Base-by-base conservation (phyloP, 2,329 filamentous ascomycete genomes). In the Coniosporium tulheliwenetii region DNA sequence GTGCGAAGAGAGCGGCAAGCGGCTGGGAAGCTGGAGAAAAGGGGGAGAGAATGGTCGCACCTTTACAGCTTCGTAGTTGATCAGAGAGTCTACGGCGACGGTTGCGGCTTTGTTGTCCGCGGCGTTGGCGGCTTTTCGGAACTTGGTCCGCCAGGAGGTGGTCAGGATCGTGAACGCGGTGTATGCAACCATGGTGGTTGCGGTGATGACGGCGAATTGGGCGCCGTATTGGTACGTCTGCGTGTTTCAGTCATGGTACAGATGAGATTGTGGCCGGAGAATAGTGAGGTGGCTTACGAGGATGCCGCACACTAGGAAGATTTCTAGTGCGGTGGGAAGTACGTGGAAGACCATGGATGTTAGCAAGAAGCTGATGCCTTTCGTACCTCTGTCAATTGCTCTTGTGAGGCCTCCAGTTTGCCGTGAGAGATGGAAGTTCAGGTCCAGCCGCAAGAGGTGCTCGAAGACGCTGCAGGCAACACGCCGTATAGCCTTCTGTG, bases 301-400 rank as follows among this genome's bases (percentile, higher is more conserved):
- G 45, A 98, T 96, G 44, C 87, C 86, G 57, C 91, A 98, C 1
- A 98, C 91, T 70, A 98, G 80, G 44, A 79, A 77, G 46, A 98
- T 98, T 57, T 98, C 91, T 30, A 98, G 64, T 0, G 86, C 84
- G 0, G 89, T 98, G 0, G 91, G 91, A 12, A 96, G 73, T 43
- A 98, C 81, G 58, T 98, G 91, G 53, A 98, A 96, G 29, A 98
- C 85, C 89, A 98, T 98, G 51, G 87, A 95, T 1, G 86, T 94
- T 47, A 98, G 69, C 49, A 98, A 61, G 60, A 96, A 98, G 67
- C 85, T 95, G 58, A 98, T 98, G 46, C 91, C 93, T 63, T 98
- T 98, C 14, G 91, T 98, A 55, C 91, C 91, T 46, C 93, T 78
- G 56, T 98, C 93, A 46, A 98, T 91, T 16, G 93, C 91, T 48